A percentile compares a stretch with the other conserved stretches of the same genome.
Evolutionary conservation across 108 stramenopile genomes (phyloP).

Genomic region (Skeletonema costatum): DNA sequence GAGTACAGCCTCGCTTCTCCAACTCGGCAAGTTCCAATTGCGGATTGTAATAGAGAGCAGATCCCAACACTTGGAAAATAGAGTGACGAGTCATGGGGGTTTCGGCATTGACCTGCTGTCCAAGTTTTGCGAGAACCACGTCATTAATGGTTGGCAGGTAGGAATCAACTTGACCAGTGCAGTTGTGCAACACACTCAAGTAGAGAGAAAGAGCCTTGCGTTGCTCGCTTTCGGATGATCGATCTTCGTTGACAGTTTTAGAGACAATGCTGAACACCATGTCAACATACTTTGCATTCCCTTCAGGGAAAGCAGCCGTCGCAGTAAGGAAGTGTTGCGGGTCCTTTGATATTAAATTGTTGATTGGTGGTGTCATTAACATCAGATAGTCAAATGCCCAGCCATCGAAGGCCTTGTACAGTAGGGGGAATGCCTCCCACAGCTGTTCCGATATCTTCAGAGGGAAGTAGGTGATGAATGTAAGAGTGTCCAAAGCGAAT

Average conservation of each 20-base stretch:
- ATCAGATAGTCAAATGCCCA: conserved; percentile 97
- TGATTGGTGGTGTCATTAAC: conserved; percentile 92
- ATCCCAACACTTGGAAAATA: conserved; percentile 86
- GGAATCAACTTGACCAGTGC: conserved; percentile 78
- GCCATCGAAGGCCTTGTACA: conserved; percentile 90
- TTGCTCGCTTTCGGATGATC: conserved; percentile 86
- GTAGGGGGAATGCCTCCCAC: conserved; percentile 93
- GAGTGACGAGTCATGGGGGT: conserved; percentile 71
- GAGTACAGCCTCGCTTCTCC: conserved; percentile 83
- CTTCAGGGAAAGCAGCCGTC: conserved; percentile 59
- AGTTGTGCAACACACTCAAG: conserved; percentile 92
- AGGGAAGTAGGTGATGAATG: conserved; percentile 94
- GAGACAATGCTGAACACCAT: conserved; percentile 87
- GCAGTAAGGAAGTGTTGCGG: conserved; percentile 74
- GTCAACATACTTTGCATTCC: conserved; percentile 76
- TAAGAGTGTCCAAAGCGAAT: conserved; percentile 91
- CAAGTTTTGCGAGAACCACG: conserved; percentile 79
- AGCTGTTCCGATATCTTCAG: conserved; percentile 78
- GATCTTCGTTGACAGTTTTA: conserved; percentile 85
- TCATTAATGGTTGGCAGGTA: conserved; percentile 88
- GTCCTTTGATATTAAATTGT: conserved; percentile 92
- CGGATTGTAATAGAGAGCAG: conserved; percentile 90
- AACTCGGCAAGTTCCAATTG: conserved; percentile 81
- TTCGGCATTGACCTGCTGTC: conserved; percentile 80
- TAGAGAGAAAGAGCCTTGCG: conserved; percentile 83